Percentiles rank a stretch among this genome's conserved stretches.
phyloP scores from a whole-genome alignment of 1,284 basidiomycete genomes.

The Apiotrichum laibachii region DNA sequence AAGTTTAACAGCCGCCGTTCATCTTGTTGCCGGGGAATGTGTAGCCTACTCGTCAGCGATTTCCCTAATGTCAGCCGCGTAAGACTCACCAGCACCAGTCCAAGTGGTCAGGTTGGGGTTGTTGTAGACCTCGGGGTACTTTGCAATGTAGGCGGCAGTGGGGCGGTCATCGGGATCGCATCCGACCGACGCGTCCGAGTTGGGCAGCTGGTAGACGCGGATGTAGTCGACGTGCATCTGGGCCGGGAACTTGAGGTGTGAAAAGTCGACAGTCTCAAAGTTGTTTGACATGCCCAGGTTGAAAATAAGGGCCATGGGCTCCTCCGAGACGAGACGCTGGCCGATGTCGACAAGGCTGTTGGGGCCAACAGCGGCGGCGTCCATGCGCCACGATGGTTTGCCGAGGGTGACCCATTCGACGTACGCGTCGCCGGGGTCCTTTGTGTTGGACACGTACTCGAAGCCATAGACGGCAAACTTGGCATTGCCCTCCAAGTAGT shows the following conservation, averaged over 20 bases:
- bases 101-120: slow-evolving; percentile 52
- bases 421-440: slow-evolving; percentile 58
- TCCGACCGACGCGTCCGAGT: slow-evolving; percentile 48
- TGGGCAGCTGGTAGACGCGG: slow-evolving; percentile 51
- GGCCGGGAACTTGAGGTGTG: slow-evolving; percentile 51
- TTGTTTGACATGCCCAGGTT: slow-evolving; percentile 49
- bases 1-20: neutral
- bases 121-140: slow-evolving; percentile 38
- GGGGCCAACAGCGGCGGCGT: slow-evolving; percentile 59
- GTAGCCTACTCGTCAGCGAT: slow-evolving; percentile 1
- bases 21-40: slow-evolving; percentile 11
- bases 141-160: slow-evolving; percentile 46
- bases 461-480: slow-evolving; percentile 59
- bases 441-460: slow-evolving; percentile 65
- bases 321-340: slow-evolving; percentile 70
- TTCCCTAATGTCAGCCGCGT: neutral
- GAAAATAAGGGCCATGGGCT: slow-evolving; percentile 62
- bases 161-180: slow-evolving; percentile 50
- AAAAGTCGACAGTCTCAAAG: slow-evolving; percentile 52
- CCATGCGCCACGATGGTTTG: slow-evolving; percentile 57
- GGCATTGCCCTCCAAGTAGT: slow-evolving; percentile 54
- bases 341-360: slow-evolving; percentile 59
- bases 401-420: slow-evolving; percentile 66
- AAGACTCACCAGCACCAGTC: slow-evolving; percentile 15
- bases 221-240: slow-evolving; percentile 53